Evolutionary conservation across 345 rosid species (phyloP), one percentile per base, ranked within the genome.

Genomic region (Murraya koenigii): DNA sequence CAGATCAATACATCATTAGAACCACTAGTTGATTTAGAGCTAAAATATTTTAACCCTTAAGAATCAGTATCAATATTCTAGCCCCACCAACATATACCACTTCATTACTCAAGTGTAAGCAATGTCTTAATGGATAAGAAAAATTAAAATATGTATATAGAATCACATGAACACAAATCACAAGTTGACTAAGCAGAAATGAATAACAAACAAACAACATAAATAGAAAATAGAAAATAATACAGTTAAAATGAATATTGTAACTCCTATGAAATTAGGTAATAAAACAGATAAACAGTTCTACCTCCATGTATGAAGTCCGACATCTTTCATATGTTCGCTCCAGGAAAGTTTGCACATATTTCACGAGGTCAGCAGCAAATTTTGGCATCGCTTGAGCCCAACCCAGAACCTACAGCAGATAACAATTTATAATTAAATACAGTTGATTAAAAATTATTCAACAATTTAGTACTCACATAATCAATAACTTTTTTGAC

Each of bases 341-440:
- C 89, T 96, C 98, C 30, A 96, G 92, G 87, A 94, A 94, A 39
- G 98, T 91, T 85, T 96, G 97, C 85, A 96, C 97, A 86, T 86
- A 89, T 82, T 90, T 92, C 83, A 94, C 95, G 80, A 94, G 92
- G 76, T 94, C 99, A 35, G 90, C 80, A 81, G 99, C 86, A 92
- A 96, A 96, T 87, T 94, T 96, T 62, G 99, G 99, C 98, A 96
- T 90, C 68, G 98, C 97, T 88, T 96, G 98, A 80, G 99, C 99
- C 99, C 99, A 96, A 78, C 97, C 98, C 80, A 94, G 90, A 80
- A 96, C 95, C 99, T 96, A 70, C 35, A 82, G 69, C 44, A 82
- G 63, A 67, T 68, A 66, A 74, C 69, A 74, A 75, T 68, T 60
- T 23, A 54, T 26, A 52, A 62, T 75, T 47, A 39, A 26, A 39